Conservation (phyloP, 1,284 basidiomycete genomes). For the Heterobasidion parviporum region DNA sequence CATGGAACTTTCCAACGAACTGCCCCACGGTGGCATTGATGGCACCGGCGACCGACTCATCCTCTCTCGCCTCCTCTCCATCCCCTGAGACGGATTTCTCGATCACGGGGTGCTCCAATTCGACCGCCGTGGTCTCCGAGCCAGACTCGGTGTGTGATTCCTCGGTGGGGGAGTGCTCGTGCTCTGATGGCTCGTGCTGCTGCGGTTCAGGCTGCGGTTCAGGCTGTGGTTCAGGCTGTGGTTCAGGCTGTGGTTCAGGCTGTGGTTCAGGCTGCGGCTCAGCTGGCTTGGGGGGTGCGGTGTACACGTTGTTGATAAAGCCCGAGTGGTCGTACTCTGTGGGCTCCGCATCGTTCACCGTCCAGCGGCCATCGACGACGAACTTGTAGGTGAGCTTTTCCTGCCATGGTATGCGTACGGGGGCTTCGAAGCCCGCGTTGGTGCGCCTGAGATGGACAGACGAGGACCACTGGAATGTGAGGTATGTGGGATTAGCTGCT, state of each 20-base stretch:
- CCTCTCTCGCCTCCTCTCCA: constrained; percentile 3
- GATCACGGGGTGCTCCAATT: background rate
- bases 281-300: constrained; percentile 44
- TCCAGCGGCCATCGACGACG: constrained; percentile 70
- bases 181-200: background rate
- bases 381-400: constrained; percentile 68
- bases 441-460: constrained; percentile 47
- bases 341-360: constrained; percentile 43
- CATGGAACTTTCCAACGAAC: background rate
- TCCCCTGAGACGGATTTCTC: background rate
- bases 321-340: constrained; percentile 53
- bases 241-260: constrained; percentile 6
- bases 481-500: background rate
- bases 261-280: constrained; percentile 8
- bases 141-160: constrained; percentile 9
- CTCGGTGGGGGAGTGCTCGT: constrained; percentile 3
- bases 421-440: constrained; percentile 47
- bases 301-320: constrained; percentile 68
- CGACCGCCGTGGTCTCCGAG: constrained; percentile 4
- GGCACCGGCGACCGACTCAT: background rate
- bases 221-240: constrained; percentile 7
- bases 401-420: constrained; percentile 52
- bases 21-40: background rate
- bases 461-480: constrained; percentile 49
- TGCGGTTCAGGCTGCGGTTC: no score